A percentile compares a stretch with the other conserved stretches of the same genome.
These are phyloP conservation scores for Secale cereale DNA, from an alignment of 176 grass and related monocot species.

Conservation along the genomic window DNA sequence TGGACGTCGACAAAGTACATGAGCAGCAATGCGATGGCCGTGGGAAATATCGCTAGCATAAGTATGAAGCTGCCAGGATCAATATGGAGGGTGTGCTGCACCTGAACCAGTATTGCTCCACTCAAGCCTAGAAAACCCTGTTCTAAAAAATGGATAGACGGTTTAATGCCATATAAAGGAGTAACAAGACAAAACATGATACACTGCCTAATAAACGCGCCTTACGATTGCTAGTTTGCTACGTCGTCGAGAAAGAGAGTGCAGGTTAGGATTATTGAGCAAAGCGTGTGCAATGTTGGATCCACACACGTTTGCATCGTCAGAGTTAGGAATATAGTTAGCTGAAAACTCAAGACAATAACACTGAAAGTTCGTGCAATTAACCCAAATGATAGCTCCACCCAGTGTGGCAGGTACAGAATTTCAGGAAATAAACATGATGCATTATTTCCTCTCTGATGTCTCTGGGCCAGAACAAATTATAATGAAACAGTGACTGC, in stretches of 20 bases:
- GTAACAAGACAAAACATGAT: too few relatives aligned
- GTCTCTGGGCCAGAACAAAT: too few relatives aligned
- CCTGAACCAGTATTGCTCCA: conserved; percentile 60
- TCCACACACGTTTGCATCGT: not conserved
- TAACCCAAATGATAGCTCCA: not conserved
- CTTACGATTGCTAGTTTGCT: too few relatives aligned
- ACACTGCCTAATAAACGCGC: too few relatives aligned
- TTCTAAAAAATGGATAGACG: too few relatives aligned
- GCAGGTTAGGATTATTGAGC: not conserved
- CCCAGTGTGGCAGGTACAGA: too few relatives aligned
- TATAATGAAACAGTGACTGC: too few relatives aligned
- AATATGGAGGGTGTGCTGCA: conserved; percentile 6
- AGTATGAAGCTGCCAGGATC: conserved; percentile 64
- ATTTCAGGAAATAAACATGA: too few relatives aligned
- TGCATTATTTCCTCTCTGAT: too few relatives aligned
- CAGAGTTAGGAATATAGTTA: not conserved
- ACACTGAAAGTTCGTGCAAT: not conserved
- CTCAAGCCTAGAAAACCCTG: conserved; percentile 82
- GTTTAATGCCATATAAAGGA: not conserved
- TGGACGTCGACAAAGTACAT: conserved; percentile 68
- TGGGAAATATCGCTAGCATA: conserved; percentile 65
- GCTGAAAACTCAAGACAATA: not conserved
- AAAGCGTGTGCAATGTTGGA: not conserved
- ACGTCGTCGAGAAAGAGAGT: not conserved
- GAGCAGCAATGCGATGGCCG: conserved; percentile 51